Conservation (phyloP, 495 filamentous ascomycete genomes). For the Aspergillus carlsbadensis region DNA sequence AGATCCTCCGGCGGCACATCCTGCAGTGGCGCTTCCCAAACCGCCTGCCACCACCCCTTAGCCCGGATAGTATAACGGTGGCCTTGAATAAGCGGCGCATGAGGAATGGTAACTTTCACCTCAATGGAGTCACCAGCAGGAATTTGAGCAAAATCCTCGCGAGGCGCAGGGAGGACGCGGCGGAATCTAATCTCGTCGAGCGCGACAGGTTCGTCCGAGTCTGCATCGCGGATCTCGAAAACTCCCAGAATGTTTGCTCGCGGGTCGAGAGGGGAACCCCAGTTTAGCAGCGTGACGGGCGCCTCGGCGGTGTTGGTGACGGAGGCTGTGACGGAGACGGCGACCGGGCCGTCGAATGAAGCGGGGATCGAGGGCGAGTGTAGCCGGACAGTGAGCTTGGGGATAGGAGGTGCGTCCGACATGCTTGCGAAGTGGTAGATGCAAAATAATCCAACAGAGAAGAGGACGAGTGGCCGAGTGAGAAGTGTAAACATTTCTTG, state of each 20-base stretch:
- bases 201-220: slow-evolving; percentile 27
- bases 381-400: slow-evolving; percentile 23
- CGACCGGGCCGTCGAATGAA: slow-evolving; percentile 12
- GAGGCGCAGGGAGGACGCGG: slow-evolving; percentile 42
- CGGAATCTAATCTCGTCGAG: slow-evolving; percentile 44
- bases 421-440: too few species aligned
- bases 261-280: slow-evolving; percentile 50
- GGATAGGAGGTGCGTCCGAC: background rate
- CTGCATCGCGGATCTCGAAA: slow-evolving; percentile 39
- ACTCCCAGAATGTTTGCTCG: slow-evolving; percentile 46
- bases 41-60: slow-evolving; percentile 31
- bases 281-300: slow-evolving; percentile 48
- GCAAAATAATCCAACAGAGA: too few species aligned
- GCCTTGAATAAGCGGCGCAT: slow-evolving; percentile 18
- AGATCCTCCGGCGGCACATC: slow-evolving; percentile 25
- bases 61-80: slow-evolving; percentile 30
- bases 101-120: slow-evolving; percentile 16
- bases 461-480: too few species aligned
- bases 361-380: slow-evolving; percentile 10
- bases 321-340: slow-evolving; percentile 27
- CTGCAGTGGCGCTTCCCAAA: slow-evolving; percentile 25
- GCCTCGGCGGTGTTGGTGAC: slow-evolving; percentile 41
- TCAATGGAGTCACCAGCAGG: slow-evolving; percentile 22
- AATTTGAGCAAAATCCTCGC: slow-evolving; percentile 44
- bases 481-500: too few species aligned